phyloP scores from a whole-genome alignment of 2,329 filamentous ascomycete species.

The Curvularia eragrostidis region DNA sequence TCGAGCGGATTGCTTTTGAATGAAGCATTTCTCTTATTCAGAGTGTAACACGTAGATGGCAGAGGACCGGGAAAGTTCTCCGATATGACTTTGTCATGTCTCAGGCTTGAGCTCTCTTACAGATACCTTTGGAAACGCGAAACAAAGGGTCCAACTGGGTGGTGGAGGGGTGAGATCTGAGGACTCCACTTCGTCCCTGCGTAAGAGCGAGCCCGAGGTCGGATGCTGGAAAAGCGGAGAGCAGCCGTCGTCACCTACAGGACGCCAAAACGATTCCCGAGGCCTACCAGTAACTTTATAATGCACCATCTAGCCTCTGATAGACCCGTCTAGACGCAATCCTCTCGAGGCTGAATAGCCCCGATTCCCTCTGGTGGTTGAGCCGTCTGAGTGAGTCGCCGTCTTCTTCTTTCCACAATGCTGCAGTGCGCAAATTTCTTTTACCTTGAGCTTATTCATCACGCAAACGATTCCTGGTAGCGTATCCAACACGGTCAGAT shows the following conservation, averaged over 20 bases:
- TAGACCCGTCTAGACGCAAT: not conserved
- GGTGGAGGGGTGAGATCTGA: conserved; percentile 21
- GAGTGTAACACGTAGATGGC: not conserved
- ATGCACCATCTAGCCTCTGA: not conserved
- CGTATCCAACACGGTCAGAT: not conserved
- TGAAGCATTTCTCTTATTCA: not conserved
- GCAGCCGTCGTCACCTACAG: not conserved
- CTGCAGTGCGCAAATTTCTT: not conserved
- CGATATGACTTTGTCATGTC: not conserved
- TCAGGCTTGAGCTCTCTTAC: not conserved
- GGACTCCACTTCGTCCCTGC: conserved; percentile 34
- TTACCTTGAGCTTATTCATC: not conserved
- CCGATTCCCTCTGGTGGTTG: not conserved
- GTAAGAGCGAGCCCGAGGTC: conserved; percentile 13
- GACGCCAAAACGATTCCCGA: not conserved
- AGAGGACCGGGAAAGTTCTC: not conserved
- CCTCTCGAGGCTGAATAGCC: not conserved
- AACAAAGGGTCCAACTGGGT: conserved; percentile 5
- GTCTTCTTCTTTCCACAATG: not conserved
- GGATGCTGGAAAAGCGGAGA: conserved; percentile 2
- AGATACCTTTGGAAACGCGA: conserved; percentile 7
- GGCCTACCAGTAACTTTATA: not conserved
- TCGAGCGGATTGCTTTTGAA: not conserved
- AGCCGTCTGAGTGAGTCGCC: not conserved
- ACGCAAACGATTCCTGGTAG: not conserved